Evolutionary conservation across 768 basidiomycete species (phyloP).

Genomic region (Boletus vermiculosoides): DNA sequence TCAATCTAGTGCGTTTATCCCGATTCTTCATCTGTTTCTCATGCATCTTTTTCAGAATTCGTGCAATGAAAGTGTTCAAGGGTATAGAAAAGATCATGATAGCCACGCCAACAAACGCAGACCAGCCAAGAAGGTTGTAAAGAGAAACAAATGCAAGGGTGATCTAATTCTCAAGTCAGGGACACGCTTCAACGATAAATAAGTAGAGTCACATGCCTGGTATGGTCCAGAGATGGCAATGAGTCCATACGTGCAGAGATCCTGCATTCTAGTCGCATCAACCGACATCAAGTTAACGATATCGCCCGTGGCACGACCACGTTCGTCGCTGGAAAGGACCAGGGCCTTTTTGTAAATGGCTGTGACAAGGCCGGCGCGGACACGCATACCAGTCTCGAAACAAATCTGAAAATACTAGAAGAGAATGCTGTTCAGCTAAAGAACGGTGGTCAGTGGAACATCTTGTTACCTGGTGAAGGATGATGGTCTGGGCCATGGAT

Average conservation of each 20-base stretch:
- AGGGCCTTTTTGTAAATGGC: constrained; percentile 86
- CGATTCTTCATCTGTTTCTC: constrained; percentile 92
- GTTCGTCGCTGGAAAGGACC: constrained; percentile 82
- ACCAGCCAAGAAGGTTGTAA: constrained; percentile 88
- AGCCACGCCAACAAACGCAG: constrained; percentile 84
- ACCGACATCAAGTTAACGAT: constrained; percentile 95
- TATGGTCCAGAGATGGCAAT: constrained; percentile 85
- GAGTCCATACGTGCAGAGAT: constrained; percentile 78
- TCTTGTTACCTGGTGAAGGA: constrained; percentile 68
- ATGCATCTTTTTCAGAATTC: constrained; percentile 71
- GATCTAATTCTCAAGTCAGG: constrained; percentile 47
- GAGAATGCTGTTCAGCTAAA: background rate
- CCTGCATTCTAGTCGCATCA: constrained; percentile 75
- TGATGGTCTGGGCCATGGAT: constrained; percentile 73
- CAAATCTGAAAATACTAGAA: constrained; percentile 80
- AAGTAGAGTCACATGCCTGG: constrained; percentile 48
- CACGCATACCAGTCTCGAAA: constrained; percentile 89
- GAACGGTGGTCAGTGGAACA: background rate
- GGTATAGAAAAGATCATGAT: constrained; percentile 86
- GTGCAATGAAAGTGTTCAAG: constrained; percentile 69
- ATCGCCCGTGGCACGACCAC: constrained; percentile 79
- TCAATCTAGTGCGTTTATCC: constrained; percentile 77
- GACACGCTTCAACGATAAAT: background rate
- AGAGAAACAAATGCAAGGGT: constrained; percentile 86
- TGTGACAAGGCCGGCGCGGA: constrained; percentile 84